These are phyloP conservation scores for Lanmaoa pseudosensibilis DNA, from an alignment of 768 basidiomycete genomes.

Conservation along the genomic window DNA sequence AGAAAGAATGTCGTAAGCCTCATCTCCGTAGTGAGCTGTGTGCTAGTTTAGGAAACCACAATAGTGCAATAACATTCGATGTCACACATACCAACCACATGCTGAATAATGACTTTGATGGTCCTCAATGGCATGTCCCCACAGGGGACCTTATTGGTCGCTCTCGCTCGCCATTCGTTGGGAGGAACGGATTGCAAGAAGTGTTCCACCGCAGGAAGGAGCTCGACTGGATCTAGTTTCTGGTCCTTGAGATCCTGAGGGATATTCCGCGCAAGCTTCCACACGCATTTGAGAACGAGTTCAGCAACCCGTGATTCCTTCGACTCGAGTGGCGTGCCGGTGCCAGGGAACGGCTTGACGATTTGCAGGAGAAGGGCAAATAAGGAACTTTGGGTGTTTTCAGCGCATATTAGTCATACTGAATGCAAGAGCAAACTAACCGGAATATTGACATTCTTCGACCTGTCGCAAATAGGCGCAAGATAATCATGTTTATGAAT, in stretches of 20 bases:
- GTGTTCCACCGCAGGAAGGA: slow-evolving; percentile 91
- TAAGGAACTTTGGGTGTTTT: slow-evolving; percentile 41
- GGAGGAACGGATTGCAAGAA: slow-evolving; percentile 93
- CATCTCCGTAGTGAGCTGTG: slow-evolving; percentile 79
- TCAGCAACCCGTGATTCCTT: slow-evolving; percentile 89
- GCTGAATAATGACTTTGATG: slow-evolving; percentile 97
- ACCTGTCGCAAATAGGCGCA: slow-evolving; percentile 89
- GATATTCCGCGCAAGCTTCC: slow-evolving; percentile 95
- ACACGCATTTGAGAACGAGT: slow-evolving; percentile 92
- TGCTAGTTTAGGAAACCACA: slow-evolving; percentile 17
- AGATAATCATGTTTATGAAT: slow-evolving; percentile 98
- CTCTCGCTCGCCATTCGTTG: slow-evolving; percentile 92
- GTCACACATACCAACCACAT: slow-evolving; percentile 80
- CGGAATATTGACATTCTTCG: slow-evolving; percentile 89
- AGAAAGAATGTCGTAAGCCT: slow-evolving; percentile 88
- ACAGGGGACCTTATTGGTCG: slow-evolving; percentile 87
- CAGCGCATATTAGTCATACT: background rate
- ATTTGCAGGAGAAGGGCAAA: slow-evolving; percentile 82
- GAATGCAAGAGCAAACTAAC: slow-evolving; percentile 43
- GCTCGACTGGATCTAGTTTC: slow-evolving; percentile 79
- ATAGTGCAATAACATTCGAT: slow-evolving; percentile 1
- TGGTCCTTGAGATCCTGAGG: slow-evolving; percentile 85
- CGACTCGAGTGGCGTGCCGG: slow-evolving; percentile 68
- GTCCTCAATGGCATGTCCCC: slow-evolving; percentile 98
- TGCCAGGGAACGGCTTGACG: slow-evolving; percentile 78